These are phyloP conservation scores for Apiotrichum siamense DNA, from an alignment of 1,284 basidiomycete genomes.

Conservation along the genomic window DNA sequence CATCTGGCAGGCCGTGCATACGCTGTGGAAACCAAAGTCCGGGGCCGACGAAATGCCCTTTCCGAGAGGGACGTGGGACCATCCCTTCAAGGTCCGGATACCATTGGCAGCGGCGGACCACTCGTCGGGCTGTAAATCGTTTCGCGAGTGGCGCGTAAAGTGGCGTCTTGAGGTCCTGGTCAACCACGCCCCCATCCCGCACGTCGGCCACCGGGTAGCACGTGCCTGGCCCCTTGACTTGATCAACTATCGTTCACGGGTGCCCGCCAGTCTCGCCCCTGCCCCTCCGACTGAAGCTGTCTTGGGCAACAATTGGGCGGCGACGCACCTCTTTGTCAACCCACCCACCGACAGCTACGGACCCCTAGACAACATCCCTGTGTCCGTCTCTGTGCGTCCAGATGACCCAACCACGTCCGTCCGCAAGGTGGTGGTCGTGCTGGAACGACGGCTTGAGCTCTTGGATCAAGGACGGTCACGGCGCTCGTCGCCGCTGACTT, in stretches of 20 bases:
- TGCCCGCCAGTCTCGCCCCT: constrained; percentile 15
- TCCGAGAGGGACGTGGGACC: constrained; percentile 19
- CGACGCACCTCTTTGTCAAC: constrained; percentile 22
- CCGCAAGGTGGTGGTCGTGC: constrained; percentile 24
- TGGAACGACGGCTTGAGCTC: constrained; percentile 29
- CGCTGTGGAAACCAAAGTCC: constrained; percentile 23
- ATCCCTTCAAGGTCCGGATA: constrained; percentile 27
- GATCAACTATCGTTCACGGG: constrained; percentile 19
- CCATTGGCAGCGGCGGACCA: constrained; percentile 24
- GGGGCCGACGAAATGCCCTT: background rate
- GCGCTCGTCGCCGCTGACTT: background rate
- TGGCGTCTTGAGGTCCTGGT: constrained; percentile 37
- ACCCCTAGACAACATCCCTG: constrained; percentile 26
- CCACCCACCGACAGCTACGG: constrained; percentile 30
- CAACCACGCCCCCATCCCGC: constrained; percentile 36
- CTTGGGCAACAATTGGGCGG: constrained; percentile 17
- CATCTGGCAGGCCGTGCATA: constrained; percentile 28
- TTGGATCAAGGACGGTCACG: background rate
- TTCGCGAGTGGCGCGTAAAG: constrained; percentile 34
- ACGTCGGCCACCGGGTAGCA: constrained; percentile 28
- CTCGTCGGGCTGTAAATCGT: constrained; percentile 18
- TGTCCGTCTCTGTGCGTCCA: constrained; percentile 26
- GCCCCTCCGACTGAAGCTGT: constrained; percentile 24
- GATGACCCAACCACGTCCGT: constrained; percentile 21
- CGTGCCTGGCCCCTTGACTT: constrained; percentile 29